Base-by-base conservation (phyloP, 306 rosid genomes). In the Elaeagnus macrophylla region DNA sequence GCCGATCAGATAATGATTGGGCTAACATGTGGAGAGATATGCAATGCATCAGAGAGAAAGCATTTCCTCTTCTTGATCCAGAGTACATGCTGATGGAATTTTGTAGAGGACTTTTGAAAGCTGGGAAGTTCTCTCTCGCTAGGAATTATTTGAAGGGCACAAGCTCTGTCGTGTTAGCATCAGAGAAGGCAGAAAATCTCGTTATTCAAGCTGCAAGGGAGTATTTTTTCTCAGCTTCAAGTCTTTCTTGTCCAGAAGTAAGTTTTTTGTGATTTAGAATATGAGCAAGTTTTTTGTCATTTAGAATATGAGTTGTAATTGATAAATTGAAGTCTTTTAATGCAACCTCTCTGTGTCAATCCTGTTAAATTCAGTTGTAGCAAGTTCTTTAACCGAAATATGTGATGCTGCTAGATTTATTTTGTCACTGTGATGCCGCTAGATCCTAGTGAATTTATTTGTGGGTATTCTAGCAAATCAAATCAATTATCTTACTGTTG, bases 131-230 rank as follows among this genome's bases (percentile, higher is more conserved):
- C 73, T 87, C 95, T 72, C 99, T 91, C 42, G 99, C 95, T 44
- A 83, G 96, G 67, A 87, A 84, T 68, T 91, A 91, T 72, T 75
- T 91, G 70, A 91, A 75, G 77, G 99, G 99, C 67, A 87, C 99
- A 66, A 79, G 86, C 77, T 91, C 99, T 35, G 89, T 87, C 79
- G 69, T 81, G 69, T 82, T 91, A 75, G 81, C 87, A 50, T 70
- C 94, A 36, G 96, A 84, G 65, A 91, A 87, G 80, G 99, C 94
- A 54, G 96, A 91, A 81, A 82, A 67, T 73, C 99, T 91, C 63
- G 94, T 87, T 62, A 84, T 91, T 84, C 99, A 91, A 80, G 89
- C 99, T 65, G 94, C 96, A 65, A 84, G 96, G 65, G 99, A 91
- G 69, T 91, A 80, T 67, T 91, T 91, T 41, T 91, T 84, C 83